Percentiles rank a stretch among this genome's conserved stretches.
Conservation (phyloP, 2,329 filamentous ascomycete species). For the Dactylellina drechsleri region DNA sequence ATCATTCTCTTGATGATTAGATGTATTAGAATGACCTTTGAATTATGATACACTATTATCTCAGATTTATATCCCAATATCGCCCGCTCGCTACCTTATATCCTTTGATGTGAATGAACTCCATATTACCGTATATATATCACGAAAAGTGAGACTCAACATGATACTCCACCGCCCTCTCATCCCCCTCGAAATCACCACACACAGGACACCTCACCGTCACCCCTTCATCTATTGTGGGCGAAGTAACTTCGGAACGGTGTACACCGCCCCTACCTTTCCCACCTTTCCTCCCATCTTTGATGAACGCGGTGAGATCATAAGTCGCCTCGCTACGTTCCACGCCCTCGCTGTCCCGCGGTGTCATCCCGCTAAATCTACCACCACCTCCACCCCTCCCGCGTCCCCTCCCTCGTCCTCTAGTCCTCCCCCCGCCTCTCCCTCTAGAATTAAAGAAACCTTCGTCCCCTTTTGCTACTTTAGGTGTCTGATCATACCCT, state of each 20-base stretch:
- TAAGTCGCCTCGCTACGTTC: slow-evolving; percentile 61
- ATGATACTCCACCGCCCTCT: slow-evolving; percentile 74
- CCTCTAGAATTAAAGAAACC: not conserved
- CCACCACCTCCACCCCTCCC: slow-evolving; percentile 42
- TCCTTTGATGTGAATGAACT: not conserved
- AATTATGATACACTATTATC: slow-evolving; percentile 43
- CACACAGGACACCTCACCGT: slow-evolving; percentile 71
- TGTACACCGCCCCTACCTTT: slow-evolving; percentile 48
- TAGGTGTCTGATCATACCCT: no score
- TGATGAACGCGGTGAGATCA: slow-evolving; percentile 66
- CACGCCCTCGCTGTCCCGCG: slow-evolving; percentile 58
- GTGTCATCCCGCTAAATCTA: slow-evolving; percentile 56
- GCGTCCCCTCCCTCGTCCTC: slow-evolving; percentile 7
- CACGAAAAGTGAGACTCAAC: slow-evolving; percentile 69
- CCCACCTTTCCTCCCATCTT: slow-evolving; percentile 48
- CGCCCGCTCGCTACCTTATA: not conserved
- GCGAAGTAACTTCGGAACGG: no score
- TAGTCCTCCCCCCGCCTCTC: not conserved
- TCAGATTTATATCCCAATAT: not conserved
- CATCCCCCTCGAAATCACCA: slow-evolving; percentile 73
- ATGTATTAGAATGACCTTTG: slow-evolving; percentile 33
- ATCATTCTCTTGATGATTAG: slow-evolving; percentile 36
- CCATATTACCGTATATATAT: not conserved
- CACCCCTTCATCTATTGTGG: not conserved
- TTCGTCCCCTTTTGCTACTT: no score